phyloP scores from a whole-genome alignment of 352 stramenopile genomes.

The Phytopythium oedochilum region DNA sequence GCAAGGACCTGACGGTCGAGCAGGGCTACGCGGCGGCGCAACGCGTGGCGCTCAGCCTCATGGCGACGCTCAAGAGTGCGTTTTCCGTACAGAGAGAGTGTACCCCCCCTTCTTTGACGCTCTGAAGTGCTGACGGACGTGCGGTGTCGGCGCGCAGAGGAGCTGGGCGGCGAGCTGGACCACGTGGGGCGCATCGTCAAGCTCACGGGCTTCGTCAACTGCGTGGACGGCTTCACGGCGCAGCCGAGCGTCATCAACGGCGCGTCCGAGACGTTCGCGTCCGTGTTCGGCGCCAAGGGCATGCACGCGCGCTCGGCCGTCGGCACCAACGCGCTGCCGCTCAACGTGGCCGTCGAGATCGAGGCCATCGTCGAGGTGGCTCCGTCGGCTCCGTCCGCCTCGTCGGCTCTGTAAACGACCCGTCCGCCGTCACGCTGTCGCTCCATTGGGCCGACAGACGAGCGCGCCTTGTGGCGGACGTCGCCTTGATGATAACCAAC shows the following conservation, averaged over 20 bases:
- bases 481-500: neutral
- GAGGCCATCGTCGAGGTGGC: conserved; percentile 96
- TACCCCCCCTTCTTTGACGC: neutral
- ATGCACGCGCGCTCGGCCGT: conserved; percentile 93
- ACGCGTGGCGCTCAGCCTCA: conserved; percentile 75
- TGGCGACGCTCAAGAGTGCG: conserved; percentile 82
- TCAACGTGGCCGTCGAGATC: conserved; percentile 97
- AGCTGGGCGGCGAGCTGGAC: conserved; percentile 90
- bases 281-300: conserved; percentile 91
- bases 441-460: no score
- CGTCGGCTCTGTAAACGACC: conserved; percentile 12
- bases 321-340: conserved; percentile 94
- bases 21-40: conserved; percentile 84
- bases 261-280: conserved; percentile 89
- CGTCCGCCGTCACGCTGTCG: no score
- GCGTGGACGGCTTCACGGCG: conserved; percentile 88
- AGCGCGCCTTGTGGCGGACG: neutral
- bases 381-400: conserved; percentile 11
- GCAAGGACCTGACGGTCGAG: conserved; percentile 72
- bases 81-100: neutral
- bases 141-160: conserved; percentile 22
- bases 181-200: conserved; percentile 93
- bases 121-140: neutral
- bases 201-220: conserved; percentile 96
- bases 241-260: conserved; percentile 96